phyloP scores from a whole-genome alignment of 1,284 basidiomycete genomes.

The Gymnopus androsaceus region DNA sequence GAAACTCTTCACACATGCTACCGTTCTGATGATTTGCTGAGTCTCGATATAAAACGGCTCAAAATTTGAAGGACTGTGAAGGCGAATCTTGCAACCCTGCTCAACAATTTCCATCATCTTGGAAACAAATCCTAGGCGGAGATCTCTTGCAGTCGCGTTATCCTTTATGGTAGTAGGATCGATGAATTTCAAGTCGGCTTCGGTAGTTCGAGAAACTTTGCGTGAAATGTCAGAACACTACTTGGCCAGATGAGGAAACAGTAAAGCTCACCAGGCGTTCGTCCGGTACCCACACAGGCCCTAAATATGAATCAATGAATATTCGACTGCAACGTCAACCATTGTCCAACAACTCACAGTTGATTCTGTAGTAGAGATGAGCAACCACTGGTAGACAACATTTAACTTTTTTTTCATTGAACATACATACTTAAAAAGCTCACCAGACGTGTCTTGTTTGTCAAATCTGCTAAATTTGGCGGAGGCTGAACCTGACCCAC shows the following conservation, averaged over 20 bases:
- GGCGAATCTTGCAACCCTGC: conserved; percentile 31
- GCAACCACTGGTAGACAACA: conserved; percentile 36
- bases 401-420: not conserved
- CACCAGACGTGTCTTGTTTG: conserved; percentile 41
- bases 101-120: conserved; percentile 35
- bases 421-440: conserved; percentile 20
- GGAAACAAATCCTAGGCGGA: conserved; percentile 36
- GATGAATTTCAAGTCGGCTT: conserved; percentile 30
- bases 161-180: conserved; percentile 29
- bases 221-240: conserved; percentile 13
- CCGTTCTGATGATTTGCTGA: conserved; percentile 26
- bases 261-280: conserved; percentile 20
- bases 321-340: not conserved
- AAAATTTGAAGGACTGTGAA: conserved; percentile 29
- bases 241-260: not conserved
- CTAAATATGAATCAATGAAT: conserved; percentile 24
- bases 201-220: conserved; percentile 32
- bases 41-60: conserved; percentile 36
- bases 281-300: conserved; percentile 42
- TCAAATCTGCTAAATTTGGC: conserved; percentile 29
- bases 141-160: conserved; percentile 29
- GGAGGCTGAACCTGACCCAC: conserved; percentile 18
- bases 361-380: conserved; percentile 39
- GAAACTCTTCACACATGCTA: conserved; percentile 39
- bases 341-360: conserved; percentile 19